These are phyloP conservation scores for Cutaneotrichosporon arboriforme DNA, from an alignment of 1,284 basidiomycete genomes.

Conservation along the genomic window DNA sequence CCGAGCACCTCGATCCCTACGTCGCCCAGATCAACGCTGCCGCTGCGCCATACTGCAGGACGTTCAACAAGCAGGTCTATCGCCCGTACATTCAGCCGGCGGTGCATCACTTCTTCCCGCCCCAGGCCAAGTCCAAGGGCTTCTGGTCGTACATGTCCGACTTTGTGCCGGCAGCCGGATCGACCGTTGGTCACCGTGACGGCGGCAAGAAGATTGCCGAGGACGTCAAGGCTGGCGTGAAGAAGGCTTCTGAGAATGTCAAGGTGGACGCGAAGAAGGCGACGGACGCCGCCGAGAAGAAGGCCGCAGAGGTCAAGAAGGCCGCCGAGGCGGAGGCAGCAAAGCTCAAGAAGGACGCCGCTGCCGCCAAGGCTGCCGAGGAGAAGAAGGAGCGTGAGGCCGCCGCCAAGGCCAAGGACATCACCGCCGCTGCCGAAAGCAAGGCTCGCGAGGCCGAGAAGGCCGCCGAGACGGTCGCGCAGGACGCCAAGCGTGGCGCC, in stretches of 20 bases:
- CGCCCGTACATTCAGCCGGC: slow-evolving; percentile 35
- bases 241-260: slow-evolving; percentile 2
- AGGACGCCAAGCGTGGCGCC: background rate
- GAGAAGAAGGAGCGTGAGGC: background rate
- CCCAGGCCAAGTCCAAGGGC: slow-evolving; percentile 23
- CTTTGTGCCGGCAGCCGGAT: slow-evolving; percentile 22
- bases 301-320: slow-evolving; percentile 1
- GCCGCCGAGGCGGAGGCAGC: slow-evolving; percentile 2
- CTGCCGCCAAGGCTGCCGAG: slow-evolving; percentile 7
- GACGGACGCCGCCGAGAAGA: slow-evolving; percentile 1
- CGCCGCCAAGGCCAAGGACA: background rate
- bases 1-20: slow-evolving; percentile 31
- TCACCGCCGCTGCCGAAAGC: background rate
- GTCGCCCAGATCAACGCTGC: slow-evolving; percentile 18
- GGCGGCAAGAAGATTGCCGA: slow-evolving; percentile 5
- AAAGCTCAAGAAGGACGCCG: background rate
- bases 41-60: slow-evolving; percentile 16
- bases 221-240: slow-evolving; percentile 4
- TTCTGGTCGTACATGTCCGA: slow-evolving; percentile 40
- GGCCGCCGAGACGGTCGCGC: background rate
- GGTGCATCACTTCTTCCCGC: slow-evolving; percentile 27
- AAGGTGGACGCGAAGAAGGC: slow-evolving; percentile 15
- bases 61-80: slow-evolving; percentile 23
- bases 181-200: slow-evolving; percentile 14
- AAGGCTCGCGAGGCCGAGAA: slow-evolving; percentile 3